Evolutionary conservation across 2,329 filamentous ascomycete species (phyloP), one percentile per base, ranked within the genome.

Genomic region (Alternaria sp.): DNA sequence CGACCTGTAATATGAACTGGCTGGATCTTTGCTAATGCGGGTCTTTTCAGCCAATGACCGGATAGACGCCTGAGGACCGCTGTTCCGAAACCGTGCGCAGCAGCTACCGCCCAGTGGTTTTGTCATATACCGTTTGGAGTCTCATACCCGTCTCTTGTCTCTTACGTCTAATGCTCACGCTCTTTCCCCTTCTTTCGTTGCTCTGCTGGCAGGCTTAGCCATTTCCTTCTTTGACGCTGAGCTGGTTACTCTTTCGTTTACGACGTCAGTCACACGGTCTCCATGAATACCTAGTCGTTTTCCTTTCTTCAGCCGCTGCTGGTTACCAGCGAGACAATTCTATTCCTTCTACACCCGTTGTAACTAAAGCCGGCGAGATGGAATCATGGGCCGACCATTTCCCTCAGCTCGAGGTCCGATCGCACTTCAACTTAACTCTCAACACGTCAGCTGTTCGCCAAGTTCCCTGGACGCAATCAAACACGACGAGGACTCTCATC

Each of bases 201-300:
- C 69, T 74, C 76, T 78, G 76, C 78, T 79, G 78, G 77, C 78
- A 78, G 78, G 77, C 77, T 79, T 73, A 77, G 75, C 72, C 72
- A 76, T 63, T 56, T 73, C 67, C 59, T 68, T 67, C 63, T 75
- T 70, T 75, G 74, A 73, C 70, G 71, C 70, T 75, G 77, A 74
- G 73, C 75, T 75, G 73, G 73, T 76, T 72, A 66, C 69, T 66
- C 62, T 73, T 68, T 72, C 74, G 72, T 78, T 78, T 74, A 62
- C 64, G 69, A 73, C 71, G 66, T 72, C 71, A 69, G 67, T 73
- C 69, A 65, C 67, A 66, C 67, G 69, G 75, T 68, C 72, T 78
- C 75, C 75, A 80, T 80, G 77, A 77, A 69, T 78, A 74, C 71
- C 67, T 78, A 75, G 71, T 70, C 68, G 69, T 67, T 70, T 61